Evolutionary conservation across 345 rosid genomes (phyloP).

Genomic region (Eucalyptus regnans): DNA sequence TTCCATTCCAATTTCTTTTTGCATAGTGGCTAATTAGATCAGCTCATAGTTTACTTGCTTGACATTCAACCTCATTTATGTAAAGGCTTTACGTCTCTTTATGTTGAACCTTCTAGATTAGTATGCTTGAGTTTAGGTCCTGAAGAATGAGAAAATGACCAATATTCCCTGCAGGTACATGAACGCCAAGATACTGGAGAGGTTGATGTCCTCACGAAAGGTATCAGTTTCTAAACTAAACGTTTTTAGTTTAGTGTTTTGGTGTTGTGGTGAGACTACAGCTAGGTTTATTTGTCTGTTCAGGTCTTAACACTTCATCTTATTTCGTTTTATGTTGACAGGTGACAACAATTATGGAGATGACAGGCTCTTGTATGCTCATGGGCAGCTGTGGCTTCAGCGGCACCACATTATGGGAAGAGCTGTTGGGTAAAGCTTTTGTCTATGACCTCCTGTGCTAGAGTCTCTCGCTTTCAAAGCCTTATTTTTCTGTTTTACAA

Average conservation of each 20-base stretch:
- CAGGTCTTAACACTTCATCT: neutral
- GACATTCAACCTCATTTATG: neutral
- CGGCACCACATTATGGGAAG: conserved; percentile 82
- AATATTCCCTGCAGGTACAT: conserved; percentile 48
- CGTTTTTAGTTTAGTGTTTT: neutral
- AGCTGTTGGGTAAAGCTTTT: conserved; percentile 64
- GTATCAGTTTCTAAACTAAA: conserved; percentile 12
- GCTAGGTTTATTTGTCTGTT: neutral
- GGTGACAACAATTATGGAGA: conserved; percentile 79
- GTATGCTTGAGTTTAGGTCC: neutral
- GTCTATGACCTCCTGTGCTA: neutral
- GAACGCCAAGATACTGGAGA: conserved; percentile 71
- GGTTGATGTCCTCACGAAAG: conserved; percentile 96
- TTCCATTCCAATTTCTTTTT: neutral
- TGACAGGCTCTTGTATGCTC: conserved; percentile 80
- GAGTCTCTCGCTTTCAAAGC: neutral
- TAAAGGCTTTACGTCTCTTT: neutral
- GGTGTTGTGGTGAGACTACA: neutral
- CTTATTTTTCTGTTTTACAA: neutral
- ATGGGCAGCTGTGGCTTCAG: conserved; percentile 85
- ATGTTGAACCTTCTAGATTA: neutral
- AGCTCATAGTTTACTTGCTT: neutral
- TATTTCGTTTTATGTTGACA: neutral
- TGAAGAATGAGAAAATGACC: neutral
- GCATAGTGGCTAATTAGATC: neutral